These are phyloP conservation scores for Camillea tinctor DNA, from an alignment of 2,329 filamentous ascomycete genomes.

Conservation along the genomic window DNA sequence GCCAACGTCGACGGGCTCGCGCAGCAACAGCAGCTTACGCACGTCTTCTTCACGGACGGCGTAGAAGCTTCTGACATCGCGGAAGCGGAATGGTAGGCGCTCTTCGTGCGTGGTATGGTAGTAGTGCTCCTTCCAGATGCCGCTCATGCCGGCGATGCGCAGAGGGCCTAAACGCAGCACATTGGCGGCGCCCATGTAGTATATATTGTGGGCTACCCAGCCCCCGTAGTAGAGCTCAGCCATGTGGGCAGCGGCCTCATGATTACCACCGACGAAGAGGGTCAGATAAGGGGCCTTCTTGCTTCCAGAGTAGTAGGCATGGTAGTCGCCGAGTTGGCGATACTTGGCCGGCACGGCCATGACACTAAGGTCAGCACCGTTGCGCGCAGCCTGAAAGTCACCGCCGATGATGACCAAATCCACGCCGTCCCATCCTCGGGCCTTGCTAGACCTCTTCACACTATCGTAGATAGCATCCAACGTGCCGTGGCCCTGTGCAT, in stretches of 20 bases:
- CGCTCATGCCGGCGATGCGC: slow-evolving; percentile 84
- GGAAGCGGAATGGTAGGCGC: slow-evolving; percentile 75
- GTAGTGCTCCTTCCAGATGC: slow-evolving; percentile 92
- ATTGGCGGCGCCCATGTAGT: slow-evolving; percentile 93
- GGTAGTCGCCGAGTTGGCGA: slow-evolving; percentile 85
- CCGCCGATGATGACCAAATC: slow-evolving; percentile 94
- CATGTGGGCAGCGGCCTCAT: slow-evolving; percentile 87
- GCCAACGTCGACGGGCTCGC: slow-evolving; percentile 86
- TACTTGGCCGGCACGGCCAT: slow-evolving; percentile 91
- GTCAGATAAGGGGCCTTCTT: slow-evolving; percentile 82
- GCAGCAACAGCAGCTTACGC: slow-evolving; percentile 81
- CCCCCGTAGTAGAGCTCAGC: slow-evolving; percentile 95
- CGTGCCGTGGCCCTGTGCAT: slow-evolving; percentile 78
- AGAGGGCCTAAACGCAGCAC: slow-evolving; percentile 80
- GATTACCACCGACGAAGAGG: slow-evolving; percentile 90
- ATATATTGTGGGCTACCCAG: slow-evolving; percentile 96
- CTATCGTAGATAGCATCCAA: slow-evolving; percentile 89
- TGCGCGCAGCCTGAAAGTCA: slow-evolving; percentile 93
- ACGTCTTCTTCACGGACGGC: slow-evolving; percentile 87
- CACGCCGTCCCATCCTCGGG: slow-evolving; percentile 75
- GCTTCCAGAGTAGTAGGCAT: slow-evolving; percentile 84
- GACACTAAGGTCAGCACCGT: slow-evolving; percentile 80
- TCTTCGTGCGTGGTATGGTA: slow-evolving; percentile 84
- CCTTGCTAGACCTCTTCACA: slow-evolving; percentile 64
- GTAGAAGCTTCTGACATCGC: slow-evolving; percentile 80